Evolutionary conservation across 257 asterid genomes (phyloP).

Genomic region (Thymus quinquecostatus): DNA sequence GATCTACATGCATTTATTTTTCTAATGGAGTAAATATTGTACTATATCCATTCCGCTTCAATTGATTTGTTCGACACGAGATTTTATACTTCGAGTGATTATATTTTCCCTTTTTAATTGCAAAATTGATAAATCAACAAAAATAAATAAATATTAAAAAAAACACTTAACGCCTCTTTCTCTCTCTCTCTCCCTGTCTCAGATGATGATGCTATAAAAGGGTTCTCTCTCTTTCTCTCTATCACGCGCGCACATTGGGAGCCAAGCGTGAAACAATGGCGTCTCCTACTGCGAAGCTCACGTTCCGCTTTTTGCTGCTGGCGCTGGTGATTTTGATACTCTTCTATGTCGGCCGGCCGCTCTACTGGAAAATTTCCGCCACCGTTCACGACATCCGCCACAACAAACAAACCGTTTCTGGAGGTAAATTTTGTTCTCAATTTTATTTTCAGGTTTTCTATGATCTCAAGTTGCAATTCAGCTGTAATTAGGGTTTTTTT

Average conservation of each 20-base stretch:
- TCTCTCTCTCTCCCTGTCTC: not conserved
- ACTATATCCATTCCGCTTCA: too few relatives aligned
- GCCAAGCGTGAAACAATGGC: conserved; percentile 42
- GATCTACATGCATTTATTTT: too few relatives aligned
- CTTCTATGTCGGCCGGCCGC: conserved; percentile 80
- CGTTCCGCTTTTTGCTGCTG: conserved; percentile 54
- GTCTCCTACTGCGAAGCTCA: conserved; percentile 44
- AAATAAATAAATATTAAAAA: too few relatives aligned
- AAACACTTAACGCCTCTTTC: not conserved
- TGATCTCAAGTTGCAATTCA: not conserved
- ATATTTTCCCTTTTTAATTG: too few relatives aligned
- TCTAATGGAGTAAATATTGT: too few relatives aligned
- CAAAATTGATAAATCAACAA: too few relatives aligned
- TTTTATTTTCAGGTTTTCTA: not conserved
- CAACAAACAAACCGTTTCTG: conserved; percentile 81
- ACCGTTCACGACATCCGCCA: conserved; percentile 83
- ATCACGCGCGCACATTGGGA: conserved; percentile 28
- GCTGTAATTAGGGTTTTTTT: conserved; percentile 14
- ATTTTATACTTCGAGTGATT: too few relatives aligned
- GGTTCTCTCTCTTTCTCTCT: conserved; percentile 15
- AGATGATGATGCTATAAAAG: not conserved
- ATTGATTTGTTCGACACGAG: too few relatives aligned
- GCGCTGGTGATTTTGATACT: conserved; percentile 41
- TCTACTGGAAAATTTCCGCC: conserved; percentile 91
- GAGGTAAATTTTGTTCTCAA: conserved; percentile 42